A percentile compares a stretch with the other conserved stretches of the same genome.
Conservation (phyloP, 495 filamentous ascomycete species). For the Trichocladium antarcticum region DNA sequence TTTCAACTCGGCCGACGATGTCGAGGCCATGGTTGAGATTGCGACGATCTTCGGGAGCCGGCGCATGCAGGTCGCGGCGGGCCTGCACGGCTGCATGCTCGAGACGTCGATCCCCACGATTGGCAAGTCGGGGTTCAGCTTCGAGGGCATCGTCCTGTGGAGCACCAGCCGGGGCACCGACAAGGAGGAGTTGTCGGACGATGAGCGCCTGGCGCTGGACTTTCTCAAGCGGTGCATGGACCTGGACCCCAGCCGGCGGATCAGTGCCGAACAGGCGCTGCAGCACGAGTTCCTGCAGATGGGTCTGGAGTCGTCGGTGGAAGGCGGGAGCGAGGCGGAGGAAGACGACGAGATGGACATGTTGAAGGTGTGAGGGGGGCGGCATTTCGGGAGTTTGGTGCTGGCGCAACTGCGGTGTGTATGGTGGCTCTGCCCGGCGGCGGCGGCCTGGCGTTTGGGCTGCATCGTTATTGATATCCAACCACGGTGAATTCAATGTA, state of each 20-base stretch:
- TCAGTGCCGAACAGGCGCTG: conserved; percentile 60
- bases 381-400: conserved; percentile 7
- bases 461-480: conserved; percentile 1
- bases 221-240: conserved; percentile 63
- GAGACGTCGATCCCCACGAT: conserved; percentile 88
- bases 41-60: conserved; percentile 83
- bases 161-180: conserved; percentile 56
- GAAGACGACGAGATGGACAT: conserved; percentile 41
- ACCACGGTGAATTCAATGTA: not conserved
- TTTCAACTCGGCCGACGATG: conserved; percentile 93
- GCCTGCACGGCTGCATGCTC: conserved; percentile 73
- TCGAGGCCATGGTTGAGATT: conserved; percentile 95
- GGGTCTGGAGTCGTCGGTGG: conserved; percentile 15
- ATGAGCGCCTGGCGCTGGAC: conserved; percentile 53
- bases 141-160: conserved; percentile 93
- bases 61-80: conserved; percentile 70
- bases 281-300: conserved; percentile 60
- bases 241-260: conserved; percentile 57
- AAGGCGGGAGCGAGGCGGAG: conserved; percentile 9
- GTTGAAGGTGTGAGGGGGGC: conserved; percentile 21
- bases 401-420: not conserved
- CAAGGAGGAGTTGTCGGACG: conserved; percentile 38
- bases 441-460: not conserved
- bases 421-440: not conserved
- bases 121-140: conserved; percentile 66